These are phyloP conservation scores for Colletotrichum sp. DNA, from an alignment of 2,329 filamentous ascomycete genomes.

Conservation along the genomic window DNA sequence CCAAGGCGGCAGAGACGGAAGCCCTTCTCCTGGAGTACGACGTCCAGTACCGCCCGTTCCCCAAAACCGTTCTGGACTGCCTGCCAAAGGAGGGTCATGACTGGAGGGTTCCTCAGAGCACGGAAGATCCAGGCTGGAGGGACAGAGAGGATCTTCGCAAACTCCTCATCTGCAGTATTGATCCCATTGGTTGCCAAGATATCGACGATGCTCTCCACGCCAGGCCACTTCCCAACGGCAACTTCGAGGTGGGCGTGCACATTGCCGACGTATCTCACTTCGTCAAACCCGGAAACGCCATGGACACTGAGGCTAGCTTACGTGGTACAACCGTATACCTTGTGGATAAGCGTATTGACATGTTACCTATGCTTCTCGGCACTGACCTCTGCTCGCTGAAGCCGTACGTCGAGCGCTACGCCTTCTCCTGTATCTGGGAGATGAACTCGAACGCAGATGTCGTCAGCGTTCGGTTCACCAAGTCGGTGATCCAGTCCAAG, in stretches of 20 bases:
- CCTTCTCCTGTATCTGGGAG: conserved; percentile 89
- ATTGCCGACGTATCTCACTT: conserved; percentile 99
- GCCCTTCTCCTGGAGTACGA: conserved; percentile 94
- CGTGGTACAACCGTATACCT: conserved; percentile 96
- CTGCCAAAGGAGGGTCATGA: conserved; percentile 89
- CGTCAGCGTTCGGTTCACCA: conserved; percentile 86
- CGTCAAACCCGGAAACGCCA: conserved; percentile 94
- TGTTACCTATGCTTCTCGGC: conserved; percentile 95
- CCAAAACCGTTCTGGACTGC: conserved; percentile 93
- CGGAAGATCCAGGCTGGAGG: conserved; percentile 84
- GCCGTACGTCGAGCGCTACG: conserved; percentile 94
- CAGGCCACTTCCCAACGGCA: conserved; percentile 83
- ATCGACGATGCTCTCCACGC: conserved; percentile 98
- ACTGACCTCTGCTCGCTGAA: conserved; percentile 97
- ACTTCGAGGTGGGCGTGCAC: conserved; percentile 95
- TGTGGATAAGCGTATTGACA: conserved; percentile 99
- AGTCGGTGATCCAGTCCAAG: conserved; percentile 95
- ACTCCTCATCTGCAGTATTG: conserved; percentile 94
- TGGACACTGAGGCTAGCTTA: conserved; percentile 94
- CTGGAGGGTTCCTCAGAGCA: conserved; percentile 87
- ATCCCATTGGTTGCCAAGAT: conserved; percentile 94
- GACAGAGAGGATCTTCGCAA: conserved; percentile 83
- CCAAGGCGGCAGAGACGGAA: conserved; percentile 97
- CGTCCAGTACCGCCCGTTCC: conserved; percentile 96
- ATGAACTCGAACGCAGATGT: conserved; percentile 85